A percentile compares a stretch with the other conserved stretches of the same genome.
These are phyloP conservation scores for Akanthomyces muscarius DNA, from an alignment of 2,329 filamentous ascomycete species.

Conservation along the genomic window DNA sequence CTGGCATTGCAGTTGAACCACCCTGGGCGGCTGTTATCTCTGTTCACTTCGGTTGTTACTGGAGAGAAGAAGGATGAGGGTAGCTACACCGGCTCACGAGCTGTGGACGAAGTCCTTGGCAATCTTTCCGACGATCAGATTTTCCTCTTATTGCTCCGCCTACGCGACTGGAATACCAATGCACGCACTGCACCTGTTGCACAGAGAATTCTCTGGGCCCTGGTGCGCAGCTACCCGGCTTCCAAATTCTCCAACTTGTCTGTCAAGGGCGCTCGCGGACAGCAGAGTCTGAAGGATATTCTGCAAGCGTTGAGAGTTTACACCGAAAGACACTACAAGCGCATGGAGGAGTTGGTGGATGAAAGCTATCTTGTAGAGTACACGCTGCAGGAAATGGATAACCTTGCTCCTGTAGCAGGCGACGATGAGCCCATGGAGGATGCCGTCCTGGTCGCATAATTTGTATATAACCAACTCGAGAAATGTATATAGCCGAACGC, in stretches of 20 bases:
- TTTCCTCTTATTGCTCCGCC: constrained; percentile 71
- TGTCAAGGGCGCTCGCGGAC: constrained; percentile 52
- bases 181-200: constrained; percentile 79
- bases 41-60: constrained; percentile 78
- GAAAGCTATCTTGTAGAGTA: constrained; percentile 95
- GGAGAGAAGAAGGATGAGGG: constrained; percentile 55
- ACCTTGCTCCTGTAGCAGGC: constrained; percentile 47
- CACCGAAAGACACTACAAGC: constrained; percentile 87
- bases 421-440: constrained; percentile 35
- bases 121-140: constrained; percentile 80
- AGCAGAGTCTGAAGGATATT: constrained; percentile 74
- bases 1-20: constrained; percentile 92
- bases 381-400: constrained; percentile 90
- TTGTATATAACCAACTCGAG: constrained; percentile 5
- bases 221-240: constrained; percentile 79
- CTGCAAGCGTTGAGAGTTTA: constrained; percentile 84
- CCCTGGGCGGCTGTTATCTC: constrained; percentile 74
- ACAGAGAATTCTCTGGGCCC: constrained; percentile 74
- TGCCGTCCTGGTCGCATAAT: constrained; percentile 38
- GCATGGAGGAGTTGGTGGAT: constrained; percentile 84
- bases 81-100: constrained; percentile 59
- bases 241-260: constrained; percentile 69
- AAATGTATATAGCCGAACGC: constrained; percentile 7
- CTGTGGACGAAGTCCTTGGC: constrained; percentile 81
- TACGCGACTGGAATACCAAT: constrained; percentile 98